phyloP scores from a whole-genome alignment of 768 basidiomycete genomes.

The Leccinum barrowsii region DNA sequence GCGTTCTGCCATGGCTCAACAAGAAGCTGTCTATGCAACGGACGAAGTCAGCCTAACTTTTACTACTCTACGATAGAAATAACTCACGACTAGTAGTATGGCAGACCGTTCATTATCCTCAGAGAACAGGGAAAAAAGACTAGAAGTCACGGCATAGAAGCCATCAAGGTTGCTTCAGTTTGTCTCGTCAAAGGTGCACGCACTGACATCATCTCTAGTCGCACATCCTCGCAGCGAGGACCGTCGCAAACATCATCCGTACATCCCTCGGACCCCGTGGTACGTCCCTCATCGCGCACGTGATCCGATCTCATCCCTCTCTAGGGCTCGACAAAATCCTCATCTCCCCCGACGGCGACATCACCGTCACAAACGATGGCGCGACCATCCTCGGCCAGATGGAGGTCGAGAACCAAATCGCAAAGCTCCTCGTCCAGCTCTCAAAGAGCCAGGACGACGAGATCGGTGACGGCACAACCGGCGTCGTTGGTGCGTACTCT shows the following conservation, averaged over 20 bases:
- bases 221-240: constrained; percentile 93
- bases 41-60: constrained; percentile 58
- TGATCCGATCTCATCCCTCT: constrained; percentile 7
- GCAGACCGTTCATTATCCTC: constrained; percentile 96
- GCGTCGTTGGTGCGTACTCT: constrained; percentile 84
- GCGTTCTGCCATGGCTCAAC: constrained; percentile 16
- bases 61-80: neutral
- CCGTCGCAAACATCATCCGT: constrained; percentile 91
- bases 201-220: constrained; percentile 44
- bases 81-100: constrained; percentile 54
- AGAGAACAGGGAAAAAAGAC: constrained; percentile 93
- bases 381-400: constrained; percentile 98
- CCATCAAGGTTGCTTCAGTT: constrained; percentile 72
- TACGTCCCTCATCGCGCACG: constrained; percentile 30
- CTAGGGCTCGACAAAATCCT: constrained; percentile 92
- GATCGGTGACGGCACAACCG: constrained; percentile 98
- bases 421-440: constrained; percentile 93
- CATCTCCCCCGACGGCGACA: constrained; percentile 95
- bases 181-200: neutral
- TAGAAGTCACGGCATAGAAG: constrained; percentile 86
- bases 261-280: constrained; percentile 95
- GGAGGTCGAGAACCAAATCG: constrained; percentile 99
- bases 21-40: constrained; percentile 77
- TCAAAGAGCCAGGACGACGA: constrained; percentile 99
- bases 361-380: constrained; percentile 98